Evolutionary conservation across 192 early-diverging fungal species (phyloP).

Genomic region (Backusella liffmaniae): DNA sequence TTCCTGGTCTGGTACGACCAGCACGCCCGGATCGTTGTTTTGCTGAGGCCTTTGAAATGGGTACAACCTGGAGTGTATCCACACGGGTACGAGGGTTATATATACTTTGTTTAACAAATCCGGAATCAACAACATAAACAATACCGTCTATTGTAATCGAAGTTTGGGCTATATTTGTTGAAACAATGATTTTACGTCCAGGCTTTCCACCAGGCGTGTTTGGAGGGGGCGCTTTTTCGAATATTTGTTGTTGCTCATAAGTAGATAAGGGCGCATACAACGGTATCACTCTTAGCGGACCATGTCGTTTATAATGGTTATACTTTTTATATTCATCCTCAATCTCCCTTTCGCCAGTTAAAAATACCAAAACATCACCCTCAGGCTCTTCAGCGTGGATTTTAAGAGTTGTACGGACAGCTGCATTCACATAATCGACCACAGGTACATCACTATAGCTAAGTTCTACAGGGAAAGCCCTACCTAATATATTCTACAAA

Average conservation of each 20-base stretch:
- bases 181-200: constrained; percentile 94
- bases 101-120: constrained; percentile 97
- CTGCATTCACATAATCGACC: constrained; percentile 94
- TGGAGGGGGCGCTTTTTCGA: constrained; percentile 85
- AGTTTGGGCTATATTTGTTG: constrained; percentile 98
- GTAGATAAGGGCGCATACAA: constrained; percentile 93
- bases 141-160: constrained; percentile 98
- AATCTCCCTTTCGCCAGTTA: constrained; percentile 99
- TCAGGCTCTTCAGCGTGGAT: constrained; percentile 90
- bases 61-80: constrained; percentile 90
- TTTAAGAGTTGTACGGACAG: constrained; percentile 91
- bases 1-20: constrained; percentile 94
- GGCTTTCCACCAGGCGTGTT: constrained; percentile 72
- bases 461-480: constrained; percentile 98
- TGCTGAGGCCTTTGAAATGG: constrained; percentile 93
- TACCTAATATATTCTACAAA: constrained; percentile 76
- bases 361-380: constrained; percentile 97
- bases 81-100: constrained; percentile 98
- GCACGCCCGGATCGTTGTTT: constrained; percentile 98
- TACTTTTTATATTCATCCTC: constrained; percentile 77
- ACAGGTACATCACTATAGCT: constrained; percentile 96
- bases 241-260: constrained; percentile 88
- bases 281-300: constrained; percentile 81
- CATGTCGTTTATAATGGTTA: constrained; percentile 54
- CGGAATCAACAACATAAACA: constrained; percentile 98